phyloP scores from a whole-genome alignment of 495 filamentous ascomycete species.

The Tricharina praecox region DNA sequence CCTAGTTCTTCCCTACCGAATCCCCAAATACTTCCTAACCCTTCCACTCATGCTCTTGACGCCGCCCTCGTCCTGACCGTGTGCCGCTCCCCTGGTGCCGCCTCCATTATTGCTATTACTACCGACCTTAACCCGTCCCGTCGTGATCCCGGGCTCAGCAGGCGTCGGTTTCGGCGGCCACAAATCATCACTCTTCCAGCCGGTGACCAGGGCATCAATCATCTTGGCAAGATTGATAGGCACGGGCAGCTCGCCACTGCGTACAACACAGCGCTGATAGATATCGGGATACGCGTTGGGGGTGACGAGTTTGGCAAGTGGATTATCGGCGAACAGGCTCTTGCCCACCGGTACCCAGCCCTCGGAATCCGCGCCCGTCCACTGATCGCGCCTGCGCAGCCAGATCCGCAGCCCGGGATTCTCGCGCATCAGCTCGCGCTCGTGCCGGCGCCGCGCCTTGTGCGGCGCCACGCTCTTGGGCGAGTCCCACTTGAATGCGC shows the following conservation, averaged over 20 bases:
- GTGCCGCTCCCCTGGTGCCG: not conserved
- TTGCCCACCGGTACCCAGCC: conserved; percentile 17
- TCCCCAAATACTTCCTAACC: conserved; percentile 1
- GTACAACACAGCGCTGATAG: conserved; percentile 70
- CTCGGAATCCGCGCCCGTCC: conserved; percentile 56
- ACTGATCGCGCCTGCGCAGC: conserved; percentile 57
- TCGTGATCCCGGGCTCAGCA: not conserved
- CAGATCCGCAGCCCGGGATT: conserved; percentile 51
- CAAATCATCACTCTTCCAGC: conserved; percentile 86
- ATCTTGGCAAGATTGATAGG: conserved; percentile 77
- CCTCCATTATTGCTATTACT: not conserved
- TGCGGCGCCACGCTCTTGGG: not conserved
- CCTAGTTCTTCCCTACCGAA: too few relatives aligned
- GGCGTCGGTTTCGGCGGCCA: conserved; percentile 61
- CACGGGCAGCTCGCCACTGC: conserved; percentile 58
- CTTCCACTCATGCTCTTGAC: conserved; percentile 7
- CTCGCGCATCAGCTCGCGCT: not conserved
- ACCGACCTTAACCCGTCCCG: too few relatives aligned
- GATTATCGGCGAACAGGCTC: conserved; percentile 33
- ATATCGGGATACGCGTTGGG: conserved; percentile 59
- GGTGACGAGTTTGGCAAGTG: conserved; percentile 56
- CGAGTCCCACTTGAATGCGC: not conserved
- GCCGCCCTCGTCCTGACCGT: not conserved
- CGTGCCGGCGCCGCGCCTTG: not conserved
- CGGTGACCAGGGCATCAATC: conserved; percentile 63